Evolutionary conservation across 257 asterid species (phyloP), one percentile per base, ranked within the genome.

Genomic region (Fraxinus anomala): DNA sequence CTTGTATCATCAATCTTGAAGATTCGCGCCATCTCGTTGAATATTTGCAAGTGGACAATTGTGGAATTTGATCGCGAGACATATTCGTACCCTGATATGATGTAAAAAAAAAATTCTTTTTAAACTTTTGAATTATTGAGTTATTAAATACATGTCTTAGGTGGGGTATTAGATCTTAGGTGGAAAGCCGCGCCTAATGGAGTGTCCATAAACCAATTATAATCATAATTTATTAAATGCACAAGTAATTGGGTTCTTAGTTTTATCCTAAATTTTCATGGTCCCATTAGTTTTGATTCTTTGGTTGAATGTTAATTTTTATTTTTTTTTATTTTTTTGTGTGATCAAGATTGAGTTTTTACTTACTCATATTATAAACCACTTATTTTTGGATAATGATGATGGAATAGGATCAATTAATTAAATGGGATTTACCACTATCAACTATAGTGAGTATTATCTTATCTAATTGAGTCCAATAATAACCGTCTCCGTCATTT

Each of bases 121-220:
- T 19, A 1, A 51, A 17, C 23, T 19, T 19, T 51, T 51, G 63
- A n/a, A 21, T 21, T 17, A 21, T 56, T n/a, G 24, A 56, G 28
- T 17, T 4, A 8, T 56, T 56, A 3, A 3, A 47, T 42, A 42
- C 59, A 47, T 16, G 2, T 47, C 21, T 47, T 14, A 56, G 66
- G 26, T 56, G 24, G 69, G 74, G 73, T 84, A n/a, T 39, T 0
- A 5, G 73, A 82, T 76, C 84, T 63, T 54, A 40, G 70, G 76
- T 81, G 78, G 83, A 77, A 74, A 47, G 86, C 28, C 73, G 82
- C 79, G 76, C 74, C 69, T 54, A 47, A 33, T 69, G 28, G 84
- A 82, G 89, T 80, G 88, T 88, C 80, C 76, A 31, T 79, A 61
- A 65, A 54, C 80, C 77, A 82, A 87, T 85, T 75, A 85, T 83